These are phyloP conservation scores for Rhynchospora pubera DNA, from an alignment of 176 grass and related monocot species.

Conservation along the genomic window DNA sequence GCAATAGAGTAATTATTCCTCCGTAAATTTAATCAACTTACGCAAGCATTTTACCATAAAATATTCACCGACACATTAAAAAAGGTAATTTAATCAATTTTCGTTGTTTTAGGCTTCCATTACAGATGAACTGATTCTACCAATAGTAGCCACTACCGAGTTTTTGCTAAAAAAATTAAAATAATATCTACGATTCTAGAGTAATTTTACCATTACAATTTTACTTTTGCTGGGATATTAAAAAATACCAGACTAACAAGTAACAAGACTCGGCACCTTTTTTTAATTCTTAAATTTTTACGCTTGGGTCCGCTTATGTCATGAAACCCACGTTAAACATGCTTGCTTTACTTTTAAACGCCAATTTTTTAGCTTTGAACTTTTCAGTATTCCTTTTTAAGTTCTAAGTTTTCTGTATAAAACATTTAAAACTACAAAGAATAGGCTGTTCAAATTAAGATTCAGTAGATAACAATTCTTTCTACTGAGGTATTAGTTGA, in stretches of 20 bases:
- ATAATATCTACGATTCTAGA: background rate
- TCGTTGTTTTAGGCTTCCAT: no score
- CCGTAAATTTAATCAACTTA: no score
- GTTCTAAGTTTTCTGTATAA: no score
- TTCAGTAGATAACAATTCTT: no score
- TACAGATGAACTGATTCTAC: no score
- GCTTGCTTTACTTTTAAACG: background rate
- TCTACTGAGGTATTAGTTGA: no score
- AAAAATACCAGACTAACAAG: slow-evolving; percentile 13
- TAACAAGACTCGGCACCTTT: background rate
- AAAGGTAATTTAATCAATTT: no score
- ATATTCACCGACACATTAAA: no score
- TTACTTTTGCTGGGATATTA: background rate
- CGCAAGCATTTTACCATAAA: no score
- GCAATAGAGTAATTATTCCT: no score
- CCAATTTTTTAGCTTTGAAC: background rate
- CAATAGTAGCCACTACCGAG: no score
- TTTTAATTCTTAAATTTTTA: background rate
- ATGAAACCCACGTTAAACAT: slow-evolving; percentile 15
- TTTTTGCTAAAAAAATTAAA: no score
- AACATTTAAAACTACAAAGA: background rate
- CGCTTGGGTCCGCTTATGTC: slow-evolving; percentile 1
- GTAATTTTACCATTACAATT: background rate
- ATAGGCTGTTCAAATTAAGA: background rate
- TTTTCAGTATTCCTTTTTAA: background rate